Conservation (phyloP, 352 stramenopile genomes). For the Halophytophthora batemanensis region DNA sequence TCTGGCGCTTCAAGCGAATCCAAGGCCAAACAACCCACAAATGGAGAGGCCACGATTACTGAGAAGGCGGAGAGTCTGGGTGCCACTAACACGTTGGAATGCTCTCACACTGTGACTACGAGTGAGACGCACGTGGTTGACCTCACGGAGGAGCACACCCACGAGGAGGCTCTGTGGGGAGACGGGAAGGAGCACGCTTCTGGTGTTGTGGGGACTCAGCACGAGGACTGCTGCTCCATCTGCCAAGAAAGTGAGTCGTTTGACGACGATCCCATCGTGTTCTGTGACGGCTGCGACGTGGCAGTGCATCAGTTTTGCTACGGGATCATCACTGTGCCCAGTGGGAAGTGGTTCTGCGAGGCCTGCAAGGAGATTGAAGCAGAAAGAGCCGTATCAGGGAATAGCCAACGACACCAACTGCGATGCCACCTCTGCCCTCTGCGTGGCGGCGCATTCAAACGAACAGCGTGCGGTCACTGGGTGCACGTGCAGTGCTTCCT, state of each 20-base stretch:
- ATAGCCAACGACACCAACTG: not conserved
- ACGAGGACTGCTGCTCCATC: slow-evolving; percentile 56
- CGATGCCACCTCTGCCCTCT: slow-evolving; percentile 69
- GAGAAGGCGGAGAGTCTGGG: too few species aligned
- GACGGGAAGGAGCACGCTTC: too few species aligned
- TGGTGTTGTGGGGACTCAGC: too few species aligned
- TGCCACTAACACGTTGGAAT: too few species aligned
- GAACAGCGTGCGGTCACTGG: slow-evolving; percentile 64
- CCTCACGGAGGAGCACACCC: slow-evolving; percentile 4
- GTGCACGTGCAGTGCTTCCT: slow-evolving; percentile 85
- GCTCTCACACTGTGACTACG: too few species aligned
- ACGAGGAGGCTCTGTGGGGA: too few species aligned
- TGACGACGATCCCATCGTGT: slow-evolving; percentile 89
- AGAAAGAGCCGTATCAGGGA: not conserved
- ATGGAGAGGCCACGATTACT: too few species aligned
- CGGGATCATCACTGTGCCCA: slow-evolving; percentile 59
- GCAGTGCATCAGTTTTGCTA: slow-evolving; percentile 91
- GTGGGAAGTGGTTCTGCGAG: slow-evolving; percentile 86
- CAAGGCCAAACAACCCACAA: too few species aligned
- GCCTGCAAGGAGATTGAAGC: slow-evolving; percentile 23
- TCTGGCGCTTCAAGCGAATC: too few species aligned
- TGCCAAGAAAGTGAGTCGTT: slow-evolving; percentile 80
- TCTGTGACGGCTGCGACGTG: slow-evolving; percentile 87
- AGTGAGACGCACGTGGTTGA: not conserved
- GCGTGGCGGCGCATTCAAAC: slow-evolving; percentile 56